Evolutionary conservation across 345 rosid species (phyloP).

Genomic region (Pugionium dolabratum): DNA sequence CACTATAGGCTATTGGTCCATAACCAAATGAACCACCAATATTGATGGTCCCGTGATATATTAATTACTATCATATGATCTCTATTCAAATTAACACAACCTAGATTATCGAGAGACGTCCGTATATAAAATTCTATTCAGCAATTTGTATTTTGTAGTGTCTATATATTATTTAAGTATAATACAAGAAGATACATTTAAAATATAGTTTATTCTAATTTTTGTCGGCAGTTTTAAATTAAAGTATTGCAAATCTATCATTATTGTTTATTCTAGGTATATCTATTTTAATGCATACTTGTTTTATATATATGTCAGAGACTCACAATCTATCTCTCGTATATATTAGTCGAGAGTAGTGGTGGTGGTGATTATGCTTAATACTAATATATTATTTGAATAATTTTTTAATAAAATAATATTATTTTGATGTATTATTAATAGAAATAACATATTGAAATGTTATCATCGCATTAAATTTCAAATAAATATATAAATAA

Average conservation of each 20-base stretch:
- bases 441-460: too few relatives aligned
- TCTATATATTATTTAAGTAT: neutral
- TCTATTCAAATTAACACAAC: conserved; percentile 3
- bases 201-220: neutral
- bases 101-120: conserved; percentile 18
- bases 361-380: conserved; percentile 7
- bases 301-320: neutral
- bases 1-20: conserved; percentile 30
- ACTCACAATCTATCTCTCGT: conserved; percentile 22
- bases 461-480: too few relatives aligned
- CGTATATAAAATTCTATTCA: neutral
- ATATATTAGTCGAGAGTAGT: too few relatives aligned
- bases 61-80: conserved; percentile 11
- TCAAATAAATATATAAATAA: too few relatives aligned
- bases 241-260: neutral
- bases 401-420: too few relatives aligned
- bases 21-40: conserved; percentile 27
- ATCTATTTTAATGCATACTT: neutral
- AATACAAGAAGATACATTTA: neutral
- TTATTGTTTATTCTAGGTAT: conserved; percentile 5
- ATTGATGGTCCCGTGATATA: conserved; percentile 31
- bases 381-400: too few relatives aligned
- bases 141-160: neutral
- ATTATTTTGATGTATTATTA: too few relatives aligned
- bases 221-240: neutral